Evolutionary conservation across 2,329 filamentous ascomycete species (phyloP), one percentile per base, ranked within the genome.

Genomic region (Paramyrothecium roridum): DNA sequence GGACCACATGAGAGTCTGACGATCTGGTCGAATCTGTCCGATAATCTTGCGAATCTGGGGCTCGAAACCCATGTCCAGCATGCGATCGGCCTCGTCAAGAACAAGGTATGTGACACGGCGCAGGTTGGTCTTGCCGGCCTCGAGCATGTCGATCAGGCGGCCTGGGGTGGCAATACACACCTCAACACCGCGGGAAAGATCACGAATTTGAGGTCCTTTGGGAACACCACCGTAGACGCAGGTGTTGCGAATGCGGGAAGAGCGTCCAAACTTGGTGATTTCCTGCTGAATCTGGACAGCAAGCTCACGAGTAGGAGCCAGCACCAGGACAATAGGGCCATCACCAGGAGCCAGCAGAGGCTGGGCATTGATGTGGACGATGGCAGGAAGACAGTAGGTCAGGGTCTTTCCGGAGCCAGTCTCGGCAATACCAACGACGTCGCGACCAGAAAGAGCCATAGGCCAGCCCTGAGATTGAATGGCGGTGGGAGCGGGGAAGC

Each of bases 31-130:
- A 76, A 98, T 98, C 79, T 99, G 95, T 61, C 89, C 84, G 65
- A 99, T 93, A 63, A 99, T 98, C 82, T 98, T 98, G 80, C 95
- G 91, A 68, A 99, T 98, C 76, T 98, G 95, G 63, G 95, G 95
- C 80, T 99, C 95, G 78, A 99, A 98, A 86, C 95, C 95, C 95
- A 99, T 99, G 80, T 99, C 95, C 73, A 99, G 83, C 95, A 99
- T 99, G 70, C 95, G 93, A 79, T 99, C 95, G 73, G 95, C 95
- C 81, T 99, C 95, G 68, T 99, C 95, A 61, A 99, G 92, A 64
- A 98, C 95, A 56, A 99, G 83, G 79, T 99, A 99, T 55, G 95
- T 99, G 59, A 98, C 93, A 74, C 95, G 92, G 63, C 93, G 93
- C 61, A 99, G 86, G 80, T 99, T 98, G 67, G 95, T 99, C 83